Evolutionary conservation across 495 filamentous ascomycete genomes (phyloP).

Genomic region (Cercophora newfieldiana): DNA sequence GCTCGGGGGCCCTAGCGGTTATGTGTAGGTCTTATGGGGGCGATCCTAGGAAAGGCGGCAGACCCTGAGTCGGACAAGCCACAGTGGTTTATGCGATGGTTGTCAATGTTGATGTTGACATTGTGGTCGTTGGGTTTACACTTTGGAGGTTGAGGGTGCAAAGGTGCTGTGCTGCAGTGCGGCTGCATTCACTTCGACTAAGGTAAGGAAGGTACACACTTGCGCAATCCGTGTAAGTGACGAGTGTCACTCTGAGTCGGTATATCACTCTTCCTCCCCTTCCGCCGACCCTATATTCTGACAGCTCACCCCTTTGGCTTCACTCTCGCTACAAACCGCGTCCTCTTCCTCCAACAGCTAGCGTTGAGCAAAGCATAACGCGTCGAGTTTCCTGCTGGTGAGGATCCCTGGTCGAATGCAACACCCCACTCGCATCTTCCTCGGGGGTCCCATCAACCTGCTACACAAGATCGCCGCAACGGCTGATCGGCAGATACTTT

Average conservation of each 20-base stretch:
- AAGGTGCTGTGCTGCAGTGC: not conserved
- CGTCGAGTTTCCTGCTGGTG: not conserved
- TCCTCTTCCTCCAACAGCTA: not conserved
- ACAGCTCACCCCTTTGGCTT: not conserved
- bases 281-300: not conserved
- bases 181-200: too few species aligned
- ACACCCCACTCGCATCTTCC: not conserved
- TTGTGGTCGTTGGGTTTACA: not conserved
- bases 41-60: not conserved
- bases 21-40: not conserved
- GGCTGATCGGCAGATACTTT: constrained; percentile 7
- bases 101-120: not conserved
- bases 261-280: too few species aligned
- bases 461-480: constrained; percentile 11
- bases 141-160: not conserved
- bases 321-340: not conserved
- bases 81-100: constrained; percentile 7
- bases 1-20: not conserved
- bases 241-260: too few species aligned
- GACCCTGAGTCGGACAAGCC: constrained; percentile 3
- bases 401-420: constrained; percentile 1
- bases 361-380: not conserved
- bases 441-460: constrained; percentile 7
- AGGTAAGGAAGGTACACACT: too few species aligned
- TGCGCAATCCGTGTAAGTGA: too few species aligned